phyloP scores from a whole-genome alignment of 352 stramenopile genomes.

The Pythium coloratum region DNA sequence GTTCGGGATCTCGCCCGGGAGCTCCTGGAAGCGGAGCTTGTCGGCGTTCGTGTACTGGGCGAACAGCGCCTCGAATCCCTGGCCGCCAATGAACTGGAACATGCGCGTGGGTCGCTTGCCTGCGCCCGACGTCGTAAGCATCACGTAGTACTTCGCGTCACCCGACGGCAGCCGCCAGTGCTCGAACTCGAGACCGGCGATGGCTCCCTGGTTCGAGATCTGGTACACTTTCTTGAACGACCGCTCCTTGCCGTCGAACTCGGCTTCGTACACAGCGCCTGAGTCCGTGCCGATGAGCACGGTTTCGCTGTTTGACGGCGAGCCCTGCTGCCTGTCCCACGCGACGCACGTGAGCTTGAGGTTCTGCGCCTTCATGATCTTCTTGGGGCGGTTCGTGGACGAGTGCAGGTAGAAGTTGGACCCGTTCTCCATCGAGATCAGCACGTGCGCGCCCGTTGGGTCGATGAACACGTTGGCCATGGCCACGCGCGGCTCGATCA shows the following conservation, averaged over 20 bases:
- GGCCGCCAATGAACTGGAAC: slow-evolving; percentile 89
- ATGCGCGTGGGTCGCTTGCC: slow-evolving; percentile 87
- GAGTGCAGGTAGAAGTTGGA: slow-evolving; percentile 87
- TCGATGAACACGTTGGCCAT: slow-evolving; percentile 84
- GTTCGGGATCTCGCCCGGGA: slow-evolving; percentile 82
- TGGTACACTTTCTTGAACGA: slow-evolving; percentile 89
- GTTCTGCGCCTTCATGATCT: slow-evolving; percentile 83
- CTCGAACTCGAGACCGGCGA: slow-evolving; percentile 82
- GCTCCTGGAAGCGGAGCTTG: slow-evolving; percentile 86
- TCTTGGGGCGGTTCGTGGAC: slow-evolving; percentile 72
- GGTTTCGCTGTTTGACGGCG: slow-evolving; percentile 53
- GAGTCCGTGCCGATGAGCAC: slow-evolving; percentile 83
- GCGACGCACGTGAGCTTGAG: slow-evolving; percentile 79
- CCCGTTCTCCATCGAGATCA: slow-evolving; percentile 88
- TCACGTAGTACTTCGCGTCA: slow-evolving; percentile 69
- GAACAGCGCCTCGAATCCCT: slow-evolving; percentile 87
- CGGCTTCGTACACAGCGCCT: slow-evolving; percentile 77
- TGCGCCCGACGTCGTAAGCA: slow-evolving; percentile 82
- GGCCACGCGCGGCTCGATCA: slow-evolving; percentile 85
- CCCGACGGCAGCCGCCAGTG: slow-evolving; percentile 65
- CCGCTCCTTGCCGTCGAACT: slow-evolving; percentile 87
- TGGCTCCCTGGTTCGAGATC: slow-evolving; percentile 85
- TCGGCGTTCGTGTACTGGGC: slow-evolving; percentile 78
- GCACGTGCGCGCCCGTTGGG: slow-evolving; percentile 72
- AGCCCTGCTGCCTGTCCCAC: slow-evolving; percentile 79